phyloP scores from a whole-genome alignment of 148 eudicot species.

The Heliamphora exappendiculata region DNA sequence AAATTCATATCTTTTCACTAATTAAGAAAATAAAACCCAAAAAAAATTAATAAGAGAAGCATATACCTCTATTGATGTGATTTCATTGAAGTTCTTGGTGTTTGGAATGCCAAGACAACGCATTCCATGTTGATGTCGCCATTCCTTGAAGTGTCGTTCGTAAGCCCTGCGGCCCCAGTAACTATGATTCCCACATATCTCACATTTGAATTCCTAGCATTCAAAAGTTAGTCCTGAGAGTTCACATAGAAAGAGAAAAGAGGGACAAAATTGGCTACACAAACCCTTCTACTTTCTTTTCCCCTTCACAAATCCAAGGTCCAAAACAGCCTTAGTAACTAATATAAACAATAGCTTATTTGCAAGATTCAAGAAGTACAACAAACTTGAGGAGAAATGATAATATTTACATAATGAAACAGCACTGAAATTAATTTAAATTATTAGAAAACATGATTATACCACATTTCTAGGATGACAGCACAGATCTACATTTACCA shows the following conservation, averaged over 20 bases:
- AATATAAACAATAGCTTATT: not conserved
- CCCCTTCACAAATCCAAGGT: no score
- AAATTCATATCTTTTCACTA: no score
- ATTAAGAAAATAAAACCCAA: not conserved
- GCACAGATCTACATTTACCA: not conserved
- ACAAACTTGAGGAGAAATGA: not conserved
- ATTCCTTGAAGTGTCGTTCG: slow-evolving; percentile 96
- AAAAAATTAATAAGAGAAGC: not conserved
- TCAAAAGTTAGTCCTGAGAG: not conserved
- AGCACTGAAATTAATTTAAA: not conserved
- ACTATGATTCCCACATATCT: slow-evolving; percentile 94
- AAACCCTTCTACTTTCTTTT: no score
- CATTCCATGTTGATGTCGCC: slow-evolving; percentile 98
- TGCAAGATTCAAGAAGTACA: not conserved
- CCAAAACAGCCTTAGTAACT: no score
- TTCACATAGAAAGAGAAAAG: not conserved
- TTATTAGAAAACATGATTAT: not conserved
- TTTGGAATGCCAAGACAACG: slow-evolving; percentile 97
- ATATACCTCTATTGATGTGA: slow-evolving; percentile 80
- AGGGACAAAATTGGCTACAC: not conserved
- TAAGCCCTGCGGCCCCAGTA: slow-evolving; percentile 98
- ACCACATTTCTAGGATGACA: not conserved
- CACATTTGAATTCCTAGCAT: slow-evolving; percentile 90
- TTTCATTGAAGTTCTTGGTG: slow-evolving; percentile 94
- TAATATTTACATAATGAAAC: not conserved